A percentile compares a stretch with the other conserved stretches of the same genome.
Evolutionary conservation across 176 grass and related monocot species (phyloP).

Genomic region (Aegilops longissima): DNA sequence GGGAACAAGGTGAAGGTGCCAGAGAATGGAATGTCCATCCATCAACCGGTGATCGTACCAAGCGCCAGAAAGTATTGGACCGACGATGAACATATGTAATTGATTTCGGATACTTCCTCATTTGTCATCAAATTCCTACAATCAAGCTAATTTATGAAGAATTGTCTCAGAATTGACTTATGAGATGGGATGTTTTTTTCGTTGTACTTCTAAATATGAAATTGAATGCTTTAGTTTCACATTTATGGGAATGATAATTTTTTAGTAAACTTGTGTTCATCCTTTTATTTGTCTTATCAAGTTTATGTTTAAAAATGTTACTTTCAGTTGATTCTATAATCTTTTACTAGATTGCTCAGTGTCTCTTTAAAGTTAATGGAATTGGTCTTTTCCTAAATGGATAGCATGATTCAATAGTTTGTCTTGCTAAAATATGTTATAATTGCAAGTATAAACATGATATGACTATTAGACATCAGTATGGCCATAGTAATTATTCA

Average conservation of each 20-base stretch:
- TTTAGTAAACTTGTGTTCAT: not conserved
- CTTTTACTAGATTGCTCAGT: no score
- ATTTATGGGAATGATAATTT: not conserved
- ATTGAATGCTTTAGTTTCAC: no score
- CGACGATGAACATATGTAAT: conserved; percentile 17
- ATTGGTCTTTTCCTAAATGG: not conserved
- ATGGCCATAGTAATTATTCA: not conserved
- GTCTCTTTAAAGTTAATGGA: not conserved
- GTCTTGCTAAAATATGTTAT: not conserved
- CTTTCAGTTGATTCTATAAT: not conserved
- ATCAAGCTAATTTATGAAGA: not conserved
- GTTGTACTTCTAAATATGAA: not conserved
- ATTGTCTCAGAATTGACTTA: not conserved
- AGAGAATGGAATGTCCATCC: not conserved
- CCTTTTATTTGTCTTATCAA: not conserved
- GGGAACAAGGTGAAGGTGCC: not conserved
- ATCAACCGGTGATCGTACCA: not conserved
- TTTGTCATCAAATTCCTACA: not conserved
- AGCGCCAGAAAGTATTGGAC: conserved; percentile 5
- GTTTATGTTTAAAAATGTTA: not conserved
- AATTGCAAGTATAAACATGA: not conserved
- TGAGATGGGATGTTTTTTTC: not conserved
- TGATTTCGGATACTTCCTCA: not conserved
- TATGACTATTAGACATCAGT: not conserved
- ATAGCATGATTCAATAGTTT: no score